Evolutionary conservation across 306 rosid genomes (phyloP).

Genomic region (Benincasa hispida): DNA sequence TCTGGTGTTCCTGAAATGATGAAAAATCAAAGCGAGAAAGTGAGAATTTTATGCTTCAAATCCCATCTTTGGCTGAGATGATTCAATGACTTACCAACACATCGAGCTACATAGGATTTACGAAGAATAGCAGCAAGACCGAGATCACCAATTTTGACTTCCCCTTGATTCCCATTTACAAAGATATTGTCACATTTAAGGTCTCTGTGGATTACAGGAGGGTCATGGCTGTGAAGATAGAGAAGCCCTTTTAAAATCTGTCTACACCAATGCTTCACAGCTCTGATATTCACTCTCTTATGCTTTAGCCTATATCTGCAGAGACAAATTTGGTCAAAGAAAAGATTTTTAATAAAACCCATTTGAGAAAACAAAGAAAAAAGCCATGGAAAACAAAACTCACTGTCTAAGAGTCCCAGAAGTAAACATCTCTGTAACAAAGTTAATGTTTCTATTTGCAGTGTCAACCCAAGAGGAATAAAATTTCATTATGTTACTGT

Average conservation of each 20-base stretch:
- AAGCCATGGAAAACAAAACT: conserved; percentile 8
- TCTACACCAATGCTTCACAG: conserved; percentile 95
- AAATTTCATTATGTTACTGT: conserved; percentile 80
- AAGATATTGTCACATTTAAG: conserved; percentile 97
- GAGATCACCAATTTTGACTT: conserved; percentile 96
- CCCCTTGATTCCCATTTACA: conserved; percentile 95
- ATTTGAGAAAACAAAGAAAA: neutral
- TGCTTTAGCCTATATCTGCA: conserved; percentile 77
- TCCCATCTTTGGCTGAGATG: neutral
- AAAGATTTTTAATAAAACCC: conserved; percentile 1
- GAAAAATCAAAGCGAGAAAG: neutral
- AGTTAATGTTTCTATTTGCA: conserved; percentile 69
- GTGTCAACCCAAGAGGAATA: conserved; percentile 89
- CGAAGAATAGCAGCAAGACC: conserved; percentile 91
- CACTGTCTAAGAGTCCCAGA: conserved; percentile 98
- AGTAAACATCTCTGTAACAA: conserved; percentile 97
- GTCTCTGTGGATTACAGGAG: conserved; percentile 96
- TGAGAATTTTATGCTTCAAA: neutral
- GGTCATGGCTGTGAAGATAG: conserved; percentile 79
- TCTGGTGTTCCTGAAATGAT: conserved; percentile 80
- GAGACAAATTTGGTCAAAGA: conserved; percentile 10
- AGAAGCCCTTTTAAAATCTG: conserved; percentile 87
- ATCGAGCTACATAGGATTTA: conserved; percentile 63
- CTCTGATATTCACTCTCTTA: conserved; percentile 72
- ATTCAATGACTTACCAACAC: conserved; percentile 52